A percentile compares a stretch with the other conserved stretches of the same genome.
phyloP scores from a whole-genome alignment of 2,329 filamentous ascomycete species.

The Grosmannia penicillata region DNA sequence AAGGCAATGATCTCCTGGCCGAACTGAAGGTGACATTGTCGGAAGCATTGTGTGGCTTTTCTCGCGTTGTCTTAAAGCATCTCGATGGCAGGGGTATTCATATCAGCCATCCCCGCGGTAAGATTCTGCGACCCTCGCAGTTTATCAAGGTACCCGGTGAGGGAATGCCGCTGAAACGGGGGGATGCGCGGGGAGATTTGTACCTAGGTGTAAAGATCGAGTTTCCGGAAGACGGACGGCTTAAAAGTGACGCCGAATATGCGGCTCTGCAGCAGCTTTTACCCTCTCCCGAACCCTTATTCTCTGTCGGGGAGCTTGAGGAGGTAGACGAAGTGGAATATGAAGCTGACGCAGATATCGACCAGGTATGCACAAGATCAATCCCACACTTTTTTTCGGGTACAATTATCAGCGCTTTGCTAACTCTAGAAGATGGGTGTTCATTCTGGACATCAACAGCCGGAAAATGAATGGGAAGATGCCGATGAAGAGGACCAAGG shows the following conservation, averaged over 20 bases:
- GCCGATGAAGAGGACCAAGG: constrained; percentile 52
- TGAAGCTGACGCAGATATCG: constrained; percentile 68
- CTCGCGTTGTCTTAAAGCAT: constrained; percentile 78
- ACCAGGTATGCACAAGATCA: no score
- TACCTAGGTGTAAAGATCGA: constrained; percentile 76
- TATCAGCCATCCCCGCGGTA: constrained; percentile 64
- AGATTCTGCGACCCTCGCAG: constrained; percentile 70
- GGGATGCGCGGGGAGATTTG: constrained; percentile 70
- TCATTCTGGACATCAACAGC: constrained; percentile 52
- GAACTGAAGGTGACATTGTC: constrained; percentile 67
- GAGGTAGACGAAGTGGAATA: constrained; percentile 83
- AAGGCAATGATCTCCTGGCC: constrained; percentile 71
- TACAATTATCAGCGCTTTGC: neutral
- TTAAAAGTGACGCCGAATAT: constrained; percentile 55
- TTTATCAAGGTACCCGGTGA: constrained; percentile 76
- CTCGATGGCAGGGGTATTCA: constrained; percentile 85
- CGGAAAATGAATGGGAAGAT: constrained; percentile 53
- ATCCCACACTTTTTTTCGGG: no score
- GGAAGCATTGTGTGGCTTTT: constrained; percentile 81
- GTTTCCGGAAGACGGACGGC: constrained; percentile 81
- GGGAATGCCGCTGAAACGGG: constrained; percentile 87
- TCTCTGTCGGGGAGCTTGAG: constrained; percentile 76
- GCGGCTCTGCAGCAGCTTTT: constrained; percentile 61
- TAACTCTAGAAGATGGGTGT: constrained; percentile 48
- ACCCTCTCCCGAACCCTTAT: constrained; percentile 45